These are phyloP conservation scores for Alternaria novae-zelandiae DNA, from an alignment of 2,329 filamentous ascomycete species.

Conservation along the genomic window DNA sequence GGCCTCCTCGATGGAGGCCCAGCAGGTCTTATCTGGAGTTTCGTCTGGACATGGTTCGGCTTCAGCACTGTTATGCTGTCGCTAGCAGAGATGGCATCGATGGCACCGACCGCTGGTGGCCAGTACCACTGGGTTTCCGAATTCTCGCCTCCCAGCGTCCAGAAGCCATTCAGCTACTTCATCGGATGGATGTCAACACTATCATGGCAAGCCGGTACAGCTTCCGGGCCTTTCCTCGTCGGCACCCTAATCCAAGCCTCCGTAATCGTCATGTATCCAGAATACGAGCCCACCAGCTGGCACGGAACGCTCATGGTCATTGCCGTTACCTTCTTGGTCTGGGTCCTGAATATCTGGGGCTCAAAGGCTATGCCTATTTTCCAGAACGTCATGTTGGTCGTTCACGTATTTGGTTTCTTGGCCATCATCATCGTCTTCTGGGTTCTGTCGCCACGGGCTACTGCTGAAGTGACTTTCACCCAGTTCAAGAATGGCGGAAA, in stretches of 20 bases:
- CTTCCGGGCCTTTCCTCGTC: conserved; percentile 56
- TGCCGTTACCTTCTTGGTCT: conserved; percentile 53
- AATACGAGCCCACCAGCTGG: conserved; percentile 53
- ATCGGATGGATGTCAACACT: conserved; percentile 58
- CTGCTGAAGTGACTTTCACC: conserved; percentile 40
- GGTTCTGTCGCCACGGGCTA: conserved; percentile 40
- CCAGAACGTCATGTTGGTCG: conserved; percentile 44
- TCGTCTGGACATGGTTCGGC: conserved; percentile 44
- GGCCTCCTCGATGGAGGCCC: conserved; percentile 42
- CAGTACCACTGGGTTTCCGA: conserved; percentile 47
- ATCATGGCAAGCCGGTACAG: conserved; percentile 58
- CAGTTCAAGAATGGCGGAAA: conserved; percentile 47
- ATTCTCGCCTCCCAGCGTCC: conserved; percentile 36
- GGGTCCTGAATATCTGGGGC: conserved; percentile 51
- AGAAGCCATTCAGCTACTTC: conserved; percentile 37
- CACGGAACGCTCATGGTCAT: conserved; percentile 59
- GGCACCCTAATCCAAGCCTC: conserved; percentile 56
- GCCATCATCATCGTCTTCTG: conserved; percentile 51
- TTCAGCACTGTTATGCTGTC: conserved; percentile 41
- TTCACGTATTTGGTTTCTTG: conserved; percentile 56
- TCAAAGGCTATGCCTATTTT: conserved; percentile 41
- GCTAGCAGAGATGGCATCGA: conserved; percentile 45
- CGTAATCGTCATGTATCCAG: conserved; percentile 51
- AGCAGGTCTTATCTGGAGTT: conserved; percentile 44
- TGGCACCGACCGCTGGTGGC: conserved; percentile 45